These are phyloP conservation scores for Trematosphaeria pertusa DNA, from an alignment of 2,329 filamentous ascomycete genomes.

Conservation along the genomic window DNA sequence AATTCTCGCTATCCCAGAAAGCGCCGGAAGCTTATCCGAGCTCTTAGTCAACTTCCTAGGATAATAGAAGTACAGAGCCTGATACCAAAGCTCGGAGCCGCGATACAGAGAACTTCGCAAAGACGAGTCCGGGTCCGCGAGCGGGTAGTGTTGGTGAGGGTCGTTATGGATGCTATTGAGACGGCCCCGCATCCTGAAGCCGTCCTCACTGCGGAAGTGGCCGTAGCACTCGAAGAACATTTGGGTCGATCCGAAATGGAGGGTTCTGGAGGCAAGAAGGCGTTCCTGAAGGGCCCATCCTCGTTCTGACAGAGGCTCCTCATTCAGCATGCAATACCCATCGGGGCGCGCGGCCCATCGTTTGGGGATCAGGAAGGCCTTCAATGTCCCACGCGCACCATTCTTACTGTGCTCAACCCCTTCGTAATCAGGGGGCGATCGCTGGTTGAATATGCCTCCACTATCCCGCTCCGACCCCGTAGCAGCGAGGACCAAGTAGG, in stretches of 20 bases:
- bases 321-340: background rate
- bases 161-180: constrained; percentile 2
- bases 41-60: constrained; percentile 7
- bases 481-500: constrained; percentile 15
- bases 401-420: constrained; percentile 4
- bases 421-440: constrained; percentile 1
- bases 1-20: constrained; percentile 8
- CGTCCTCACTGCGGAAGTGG: constrained; percentile 10
- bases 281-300: constrained; percentile 25
- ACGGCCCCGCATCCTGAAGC: constrained; percentile 1
- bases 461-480: constrained; percentile 8
- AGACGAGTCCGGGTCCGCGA: background rate
- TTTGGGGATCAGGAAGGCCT: constrained; percentile 5
- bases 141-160: background rate
- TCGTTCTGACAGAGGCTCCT: constrained; percentile 13
- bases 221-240: constrained; percentile 15
- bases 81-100: constrained; percentile 5
- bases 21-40: constrained; percentile 14
- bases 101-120: background rate
- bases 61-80: constrained; percentile 3
- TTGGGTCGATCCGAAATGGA: constrained; percentile 11
- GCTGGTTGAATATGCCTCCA: constrained; percentile 3
- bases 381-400: background rate
- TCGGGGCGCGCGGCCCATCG: background rate
- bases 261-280: constrained; percentile 8